Conservation (phyloP, 2,329 filamentous ascomycete genomes). For the Xylaria digitata region DNA sequence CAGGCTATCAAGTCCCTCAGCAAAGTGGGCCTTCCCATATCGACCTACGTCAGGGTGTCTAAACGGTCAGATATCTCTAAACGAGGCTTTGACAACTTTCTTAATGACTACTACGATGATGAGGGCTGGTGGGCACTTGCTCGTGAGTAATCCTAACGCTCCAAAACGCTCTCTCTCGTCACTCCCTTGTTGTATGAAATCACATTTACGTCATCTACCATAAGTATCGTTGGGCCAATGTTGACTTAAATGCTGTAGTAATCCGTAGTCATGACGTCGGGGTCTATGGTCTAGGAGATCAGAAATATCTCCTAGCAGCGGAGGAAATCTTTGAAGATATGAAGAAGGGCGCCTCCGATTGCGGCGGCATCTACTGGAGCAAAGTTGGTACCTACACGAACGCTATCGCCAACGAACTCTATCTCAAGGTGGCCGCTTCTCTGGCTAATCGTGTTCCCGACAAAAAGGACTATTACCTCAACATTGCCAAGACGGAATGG, state of each 20-base stretch:
- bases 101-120: slow-evolving; percentile 70
- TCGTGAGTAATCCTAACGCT: slow-evolving; percentile 24
- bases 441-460: slow-evolving; percentile 60
- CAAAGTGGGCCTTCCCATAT: slow-evolving; percentile 43
- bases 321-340: slow-evolving; percentile 67
- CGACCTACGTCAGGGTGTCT: slow-evolving; percentile 44
- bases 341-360: slow-evolving; percentile 59
- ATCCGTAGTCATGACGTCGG: slow-evolving; percentile 64
- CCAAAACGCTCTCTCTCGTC: background rate
- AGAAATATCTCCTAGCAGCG: slow-evolving; percentile 62
- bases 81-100: slow-evolving; percentile 58
- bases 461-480: slow-evolving; percentile 56
- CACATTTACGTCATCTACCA: background rate
- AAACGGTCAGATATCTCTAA: slow-evolving; percentile 43
- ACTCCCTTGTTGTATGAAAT: background rate
- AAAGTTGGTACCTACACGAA: slow-evolving; percentile 63
- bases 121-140: slow-evolving; percentile 73
- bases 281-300: slow-evolving; percentile 52
- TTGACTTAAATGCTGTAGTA: slow-evolving; percentile 45
- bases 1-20: slow-evolving; percentile 45
- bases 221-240: background rate
- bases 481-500: slow-evolving; percentile 62
- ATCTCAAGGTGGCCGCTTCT: slow-evolving; percentile 62
- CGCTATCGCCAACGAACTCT: slow-evolving; percentile 67
- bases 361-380: slow-evolving; percentile 69